Evolutionary conservation across 148 eudicot genomes (phyloP), one percentile per base, ranked within the genome.

Genomic region (Camellia granthamiana): DNA sequence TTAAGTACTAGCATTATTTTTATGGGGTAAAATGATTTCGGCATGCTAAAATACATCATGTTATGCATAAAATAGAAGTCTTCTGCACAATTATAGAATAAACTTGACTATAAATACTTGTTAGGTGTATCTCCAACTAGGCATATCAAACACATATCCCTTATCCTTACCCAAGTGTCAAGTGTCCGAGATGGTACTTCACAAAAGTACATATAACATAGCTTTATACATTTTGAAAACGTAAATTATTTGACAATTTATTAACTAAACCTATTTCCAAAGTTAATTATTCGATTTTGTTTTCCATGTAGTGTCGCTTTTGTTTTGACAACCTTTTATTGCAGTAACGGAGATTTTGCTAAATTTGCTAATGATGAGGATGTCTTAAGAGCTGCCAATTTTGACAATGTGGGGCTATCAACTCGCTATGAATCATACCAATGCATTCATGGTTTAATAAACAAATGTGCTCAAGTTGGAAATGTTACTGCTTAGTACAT

Each of bases 391-490:
- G 72, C 49, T 14, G 51, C 19, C 49, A 68, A 68, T 68, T 68
- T 68, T 14, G 18, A 42, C 2, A 43, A 15, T 4, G 49, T 16
- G 7, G 54, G 11, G 0, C 76, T 72, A 44, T 11, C 18, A 4
- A 49, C 12, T 23, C 62, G 21, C 56, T 49, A 30, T 49, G 49
- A 7, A 38, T 51, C 44, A 1, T 78, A 66, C 74, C 64, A 67
- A 23, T 41, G 23, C 18, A 49, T 38, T 15, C 30, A 67, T 67
- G 80, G 80, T 7, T 13, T 78, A 43, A 41, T 78, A 47, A 67
- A 0, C 21, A 78, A 18, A 51, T 67, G 80, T 52, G 80, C 73
- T 51, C 49, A 52, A 7, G 74, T 64, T 19, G 80, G 80, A 21
- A 51, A 67, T 16, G 11, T 30, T 7, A 30, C 54, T 30, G 73